Evolutionary conservation across 768 basidiomycete genomes (phyloP), one percentile per base, ranked within the genome.

Genomic region (Boletus reticulatus): DNA sequence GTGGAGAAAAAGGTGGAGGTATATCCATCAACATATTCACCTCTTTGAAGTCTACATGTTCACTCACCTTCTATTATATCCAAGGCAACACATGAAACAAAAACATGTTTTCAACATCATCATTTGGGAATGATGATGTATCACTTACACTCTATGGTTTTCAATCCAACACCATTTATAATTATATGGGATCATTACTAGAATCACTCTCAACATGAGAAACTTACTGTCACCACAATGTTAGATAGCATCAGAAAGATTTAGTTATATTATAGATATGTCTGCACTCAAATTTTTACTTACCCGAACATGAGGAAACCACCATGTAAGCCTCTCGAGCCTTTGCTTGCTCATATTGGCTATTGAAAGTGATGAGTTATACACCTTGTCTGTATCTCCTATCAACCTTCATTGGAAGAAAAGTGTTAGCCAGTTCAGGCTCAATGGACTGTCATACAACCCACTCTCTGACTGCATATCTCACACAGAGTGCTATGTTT

Each of bases 401-500:
- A 54, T 12, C 16, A 50, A 4, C 2, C 55, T 56, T n/a, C 7
- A 20, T 38, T 52, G 3, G 11, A 36, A 1, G 14, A n/a, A 12
- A 20, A 5, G 34, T 12, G 14, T 36, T 36, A 13, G 34, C 13
- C 6, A 13, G 1, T 36, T 6, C 6, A 19, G 4, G 0, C 17
- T 7, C 2, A 0, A 17, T 20, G 12, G 4, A n/a, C 9, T 11
- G 3, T 17, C 17, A 2, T 14, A 1, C 14, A 19, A 38, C 56
- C 4, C 7, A 57, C 56, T 11, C 4, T 14, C 19, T 7, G 1
- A 20, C 17, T 43, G 56, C 56, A 57, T 57, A 31, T 38, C 36
- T 54, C 0, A 57, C 11, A 43, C 52, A 57, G 17, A 57, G 42
- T 16, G 46, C 9, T 7, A 56, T 29, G 8, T 56, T 56, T 36